phyloP scores from a whole-genome alignment of 805 yeast genomes.

The Yarrowia sp. region DNA sequence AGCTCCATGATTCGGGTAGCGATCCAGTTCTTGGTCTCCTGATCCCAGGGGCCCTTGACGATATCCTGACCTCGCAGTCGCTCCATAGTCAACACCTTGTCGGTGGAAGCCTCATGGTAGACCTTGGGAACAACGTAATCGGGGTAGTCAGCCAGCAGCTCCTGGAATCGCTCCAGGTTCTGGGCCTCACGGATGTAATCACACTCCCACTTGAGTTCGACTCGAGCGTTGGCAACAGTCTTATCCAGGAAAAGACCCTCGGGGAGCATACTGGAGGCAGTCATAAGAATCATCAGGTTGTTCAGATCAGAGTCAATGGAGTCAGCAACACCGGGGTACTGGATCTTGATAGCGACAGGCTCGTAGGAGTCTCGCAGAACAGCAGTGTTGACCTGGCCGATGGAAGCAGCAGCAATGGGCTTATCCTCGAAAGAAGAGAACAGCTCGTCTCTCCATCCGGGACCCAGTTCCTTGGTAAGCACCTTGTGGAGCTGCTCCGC shows the following conservation, averaged over 20 bases:
- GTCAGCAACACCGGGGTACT: conserved; percentile 95
- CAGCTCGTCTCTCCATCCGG: conserved; percentile 70
- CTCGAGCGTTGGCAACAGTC: conserved; percentile 90
- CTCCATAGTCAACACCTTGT: conserved; percentile 88
- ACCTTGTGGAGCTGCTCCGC: conserved; percentile 82
- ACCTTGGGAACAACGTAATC: conserved; percentile 84
- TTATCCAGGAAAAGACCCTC: conserved; percentile 90
- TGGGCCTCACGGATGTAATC: conserved; percentile 91
- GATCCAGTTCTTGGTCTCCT: conserved; percentile 77
- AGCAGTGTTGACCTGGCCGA: conserved; percentile 95
- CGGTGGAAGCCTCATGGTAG: conserved; percentile 75
- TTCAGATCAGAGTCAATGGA: conserved; percentile 94
- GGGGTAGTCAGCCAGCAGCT: conserved; percentile 64
- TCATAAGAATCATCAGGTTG: conserved; percentile 77
- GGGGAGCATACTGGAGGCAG: conserved; percentile 87
- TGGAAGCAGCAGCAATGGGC: conserved; percentile 97
- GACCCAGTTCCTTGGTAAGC: conserved; percentile 75
- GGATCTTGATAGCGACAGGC: conserved; percentile 91
- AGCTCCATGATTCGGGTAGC: conserved; percentile 86
- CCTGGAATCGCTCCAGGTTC: conserved; percentile 70
- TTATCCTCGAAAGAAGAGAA: conserved; percentile 80
- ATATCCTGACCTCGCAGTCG: conserved; percentile 83
- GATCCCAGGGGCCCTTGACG: conserved; percentile 73
- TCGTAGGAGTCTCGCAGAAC: conserved; percentile 61
- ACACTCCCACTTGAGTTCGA: conserved; percentile 96